Evolutionary conservation across 2,329 filamentous ascomycete genomes (phyloP).

Genomic region (Pseudocercospora macadamiae): DNA sequence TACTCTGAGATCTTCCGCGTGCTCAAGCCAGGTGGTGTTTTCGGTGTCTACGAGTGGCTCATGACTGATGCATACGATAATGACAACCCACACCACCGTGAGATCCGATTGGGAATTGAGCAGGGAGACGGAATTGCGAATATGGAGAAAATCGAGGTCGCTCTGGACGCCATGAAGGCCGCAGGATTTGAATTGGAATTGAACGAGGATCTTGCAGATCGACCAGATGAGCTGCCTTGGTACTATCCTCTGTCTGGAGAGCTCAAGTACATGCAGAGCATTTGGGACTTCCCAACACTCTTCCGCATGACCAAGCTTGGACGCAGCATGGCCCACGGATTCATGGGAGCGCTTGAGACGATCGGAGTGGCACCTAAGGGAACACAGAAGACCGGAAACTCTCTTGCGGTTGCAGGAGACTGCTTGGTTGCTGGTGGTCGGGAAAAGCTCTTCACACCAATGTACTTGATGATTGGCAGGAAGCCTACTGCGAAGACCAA

Average conservation of each 20-base stretch:
- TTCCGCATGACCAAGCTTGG: slow-evolving; percentile 87
- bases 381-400: slow-evolving; percentile 92
- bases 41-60: slow-evolving; percentile 98
- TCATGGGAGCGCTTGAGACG: slow-evolving; percentile 78
- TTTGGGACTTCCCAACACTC: slow-evolving; percentile 81
- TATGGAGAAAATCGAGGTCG: slow-evolving; percentile 88
- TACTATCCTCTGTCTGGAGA: slow-evolving; percentile 91
- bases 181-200: slow-evolving; percentile 84
- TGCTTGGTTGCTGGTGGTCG: slow-evolving; percentile 83
- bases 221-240: slow-evolving; percentile 79
- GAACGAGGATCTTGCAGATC: slow-evolving; percentile 83
- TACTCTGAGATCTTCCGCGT: slow-evolving; percentile 95
- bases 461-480: slow-evolving; percentile 95
- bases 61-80: slow-evolving; percentile 98
- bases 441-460: slow-evolving; percentile 92
- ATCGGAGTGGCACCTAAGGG: slow-evolving; percentile 78
- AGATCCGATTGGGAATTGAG: slow-evolving; percentile 93
- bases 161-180: slow-evolving; percentile 77
- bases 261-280: slow-evolving; percentile 76
- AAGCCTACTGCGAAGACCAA: slow-evolving; percentile 62
- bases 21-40: slow-evolving; percentile 91
- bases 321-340: slow-evolving; percentile 72
- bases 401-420: slow-evolving; percentile 79
- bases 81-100: slow-evolving; percentile 79
- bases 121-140: slow-evolving; percentile 95